Evolutionary conservation across 2,329 filamentous ascomycete species (phyloP).

Genomic region (Fusarium equiseti): DNA sequence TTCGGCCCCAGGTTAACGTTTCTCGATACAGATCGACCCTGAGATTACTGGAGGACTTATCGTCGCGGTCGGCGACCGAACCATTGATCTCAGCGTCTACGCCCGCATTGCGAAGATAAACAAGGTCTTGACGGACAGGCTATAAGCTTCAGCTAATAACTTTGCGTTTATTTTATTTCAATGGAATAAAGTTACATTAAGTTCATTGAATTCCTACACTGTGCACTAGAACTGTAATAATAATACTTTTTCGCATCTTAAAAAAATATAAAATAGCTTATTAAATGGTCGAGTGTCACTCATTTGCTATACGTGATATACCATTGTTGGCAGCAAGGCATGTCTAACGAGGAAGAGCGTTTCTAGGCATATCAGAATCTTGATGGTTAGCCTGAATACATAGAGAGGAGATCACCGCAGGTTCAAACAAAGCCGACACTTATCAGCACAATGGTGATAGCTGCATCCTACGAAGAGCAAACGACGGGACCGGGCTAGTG

Average conservation of each 20-base stretch:
- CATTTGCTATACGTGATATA: no score
- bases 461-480: neutral
- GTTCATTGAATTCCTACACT: no score
- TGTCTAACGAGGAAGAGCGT: neutral
- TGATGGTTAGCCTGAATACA: neutral
- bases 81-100: constrained; percentile 96
- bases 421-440: neutral
- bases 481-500: neutral
- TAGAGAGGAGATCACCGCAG: neutral
- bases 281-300: no score
- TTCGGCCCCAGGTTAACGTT: no score
- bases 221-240: no score
- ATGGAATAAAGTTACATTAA: no score
- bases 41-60: constrained; percentile 94
- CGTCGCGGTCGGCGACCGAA: constrained; percentile 97
- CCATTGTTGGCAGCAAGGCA: no score
- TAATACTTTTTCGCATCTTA: no score
- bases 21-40: constrained; percentile 81
- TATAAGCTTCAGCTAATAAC: constrained; percentile 70
- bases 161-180: no score
- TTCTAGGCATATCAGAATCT: neutral
- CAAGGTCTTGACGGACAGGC: constrained; percentile 95
- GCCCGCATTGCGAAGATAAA: constrained; percentile 98
- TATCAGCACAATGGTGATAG: neutral
- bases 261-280: no score